phyloP scores from a whole-genome alignment of 768 basidiomycete genomes.

The Boletus huronensis region DNA sequence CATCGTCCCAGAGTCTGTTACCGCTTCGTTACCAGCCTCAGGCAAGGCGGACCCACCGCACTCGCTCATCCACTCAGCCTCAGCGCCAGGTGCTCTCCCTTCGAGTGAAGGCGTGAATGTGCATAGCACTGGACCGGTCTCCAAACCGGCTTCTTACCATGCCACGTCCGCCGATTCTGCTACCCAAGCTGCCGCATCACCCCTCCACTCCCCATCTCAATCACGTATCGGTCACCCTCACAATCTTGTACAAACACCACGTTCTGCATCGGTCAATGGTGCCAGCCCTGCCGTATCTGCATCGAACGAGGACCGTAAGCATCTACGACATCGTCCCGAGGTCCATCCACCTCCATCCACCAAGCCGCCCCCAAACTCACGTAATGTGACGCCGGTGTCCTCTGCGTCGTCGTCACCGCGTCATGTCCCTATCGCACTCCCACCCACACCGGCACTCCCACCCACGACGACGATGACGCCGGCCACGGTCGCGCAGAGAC shows the following conservation, averaged over 20 bases:
- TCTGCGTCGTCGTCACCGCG: conserved; percentile 59
- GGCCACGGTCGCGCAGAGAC: conserved; percentile 41
- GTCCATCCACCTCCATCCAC: conserved; percentile 13
- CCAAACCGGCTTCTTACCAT: conserved; percentile 26
- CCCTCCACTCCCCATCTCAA: conserved; percentile 25
- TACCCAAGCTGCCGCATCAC: conserved; percentile 4
- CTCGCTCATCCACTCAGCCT: conserved; percentile 37
- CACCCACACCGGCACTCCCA: conserved; percentile 32
- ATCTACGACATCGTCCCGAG: conserved; percentile 16
- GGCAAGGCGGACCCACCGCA: conserved; percentile 17
- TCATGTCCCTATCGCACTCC: conserved; percentile 32
- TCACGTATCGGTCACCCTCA: conserved; percentile 14
- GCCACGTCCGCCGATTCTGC: conserved; percentile 26
- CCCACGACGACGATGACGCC: conserved; percentile 43
- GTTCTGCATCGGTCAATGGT: conserved; percentile 18
- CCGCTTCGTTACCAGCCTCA: conserved; percentile 24
- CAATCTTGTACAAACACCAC: conserved; percentile 6
- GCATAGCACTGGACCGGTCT: conserved; percentile 8
- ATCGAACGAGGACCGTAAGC: conserved; percentile 24
- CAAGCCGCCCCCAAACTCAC: conserved; percentile 38
- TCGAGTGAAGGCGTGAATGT: conserved; percentile 13
- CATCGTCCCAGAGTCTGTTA: conserved; percentile 38
- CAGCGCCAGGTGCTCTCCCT: conserved; percentile 41
- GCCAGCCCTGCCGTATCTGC: conserved; percentile 22
- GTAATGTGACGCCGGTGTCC: conserved; percentile 53